Evolutionary conservation across 2,329 filamentous ascomycete species (phyloP).

Genomic region (Aspergillus unguis): DNA sequence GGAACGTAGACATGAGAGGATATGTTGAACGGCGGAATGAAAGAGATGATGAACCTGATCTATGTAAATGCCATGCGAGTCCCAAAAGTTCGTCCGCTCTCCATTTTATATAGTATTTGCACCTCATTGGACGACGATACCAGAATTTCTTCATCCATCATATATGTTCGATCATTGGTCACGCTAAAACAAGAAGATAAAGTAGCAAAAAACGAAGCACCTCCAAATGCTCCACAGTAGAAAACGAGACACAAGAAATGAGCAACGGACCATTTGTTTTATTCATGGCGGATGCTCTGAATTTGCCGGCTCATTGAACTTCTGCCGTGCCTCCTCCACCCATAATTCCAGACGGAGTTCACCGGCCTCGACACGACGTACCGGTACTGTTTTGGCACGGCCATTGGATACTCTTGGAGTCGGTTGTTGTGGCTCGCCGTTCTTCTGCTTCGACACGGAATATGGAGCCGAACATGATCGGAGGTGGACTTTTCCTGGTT

Average conservation of each 20-base stretch:
- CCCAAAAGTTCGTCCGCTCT: conserved; percentile 36
- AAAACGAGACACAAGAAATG: conserved; percentile 12
- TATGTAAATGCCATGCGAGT: conserved; percentile 40
- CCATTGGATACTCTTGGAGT: conserved; percentile 40
- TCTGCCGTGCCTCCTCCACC: conserved; percentile 63
- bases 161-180: conserved; percentile 42
- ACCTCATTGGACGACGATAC: conserved; percentile 35
- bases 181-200: conserved; percentile 40
- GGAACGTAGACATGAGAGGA: conserved; percentile 9
- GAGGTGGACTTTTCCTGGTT: conserved; percentile 46
- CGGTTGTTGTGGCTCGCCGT: conserved; percentile 35
- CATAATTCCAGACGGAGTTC: conserved; percentile 66
- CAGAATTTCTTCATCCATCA: conserved; percentile 37
- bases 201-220: conserved; percentile 19
- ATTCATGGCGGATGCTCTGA: conserved; percentile 37
- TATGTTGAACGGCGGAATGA: conserved; percentile 13
- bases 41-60: conserved; percentile 37
- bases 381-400: conserved; percentile 56
- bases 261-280: conserved; percentile 4
- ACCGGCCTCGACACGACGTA: conserved; percentile 62
- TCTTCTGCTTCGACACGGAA: conserved; percentile 38
- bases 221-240: conserved; percentile 12
- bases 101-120: conserved; percentile 37
- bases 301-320: conserved; percentile 45
- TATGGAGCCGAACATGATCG: conserved; percentile 39